phyloP scores from a whole-genome alignment of 2,329 filamentous ascomycete genomes.

The Verticillium albo-atrum region DNA sequence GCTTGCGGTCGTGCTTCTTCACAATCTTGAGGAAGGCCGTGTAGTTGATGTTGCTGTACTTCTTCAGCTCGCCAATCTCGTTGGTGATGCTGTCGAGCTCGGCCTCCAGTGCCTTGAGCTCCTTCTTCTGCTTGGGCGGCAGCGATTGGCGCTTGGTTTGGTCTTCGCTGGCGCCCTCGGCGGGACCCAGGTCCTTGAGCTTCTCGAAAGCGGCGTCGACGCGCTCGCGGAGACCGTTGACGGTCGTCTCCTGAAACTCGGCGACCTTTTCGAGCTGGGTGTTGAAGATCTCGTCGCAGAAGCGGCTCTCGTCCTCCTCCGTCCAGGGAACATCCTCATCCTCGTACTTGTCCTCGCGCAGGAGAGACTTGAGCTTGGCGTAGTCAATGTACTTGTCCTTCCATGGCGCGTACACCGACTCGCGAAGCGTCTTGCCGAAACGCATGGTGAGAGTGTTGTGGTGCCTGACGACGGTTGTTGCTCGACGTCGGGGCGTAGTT shows the following conservation, averaged over 20 bases:
- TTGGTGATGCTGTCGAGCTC: slow-evolving; percentile 86
- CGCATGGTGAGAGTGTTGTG: slow-evolving; percentile 57
- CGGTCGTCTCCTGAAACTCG: slow-evolving; percentile 78
- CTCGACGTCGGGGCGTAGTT: background rate
- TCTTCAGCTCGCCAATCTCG: slow-evolving; percentile 89
- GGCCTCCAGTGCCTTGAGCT: slow-evolving; percentile 66
- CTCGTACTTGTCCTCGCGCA: slow-evolving; percentile 68
- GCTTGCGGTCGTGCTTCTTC: slow-evolving; percentile 97
- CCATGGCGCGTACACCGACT: slow-evolving; percentile 81
- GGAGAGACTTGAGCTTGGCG: slow-evolving; percentile 80
- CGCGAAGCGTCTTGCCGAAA: slow-evolving; percentile 84
- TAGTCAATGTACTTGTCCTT: slow-evolving; percentile 95
- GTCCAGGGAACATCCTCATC: slow-evolving; percentile 73
- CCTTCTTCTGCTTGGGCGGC: slow-evolving; percentile 37
- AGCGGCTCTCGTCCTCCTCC: slow-evolving; percentile 86
- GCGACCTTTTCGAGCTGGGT: slow-evolving; percentile 94
- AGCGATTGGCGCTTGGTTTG: background rate
- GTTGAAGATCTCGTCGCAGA: slow-evolving; percentile 94
- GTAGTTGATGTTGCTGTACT: slow-evolving; percentile 94
- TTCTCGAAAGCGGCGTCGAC: slow-evolving; percentile 58
- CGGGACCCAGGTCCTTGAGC: slow-evolving; percentile 75
- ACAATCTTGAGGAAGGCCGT: slow-evolving; percentile 96
- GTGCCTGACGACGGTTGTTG: background rate
- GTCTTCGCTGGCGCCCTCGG: slow-evolving; percentile 47
- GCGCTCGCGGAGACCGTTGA: slow-evolving; percentile 50